Conservation (phyloP, 192 early-diverging fungal species). For the Rhizoclosmatium globosum region DNA sequence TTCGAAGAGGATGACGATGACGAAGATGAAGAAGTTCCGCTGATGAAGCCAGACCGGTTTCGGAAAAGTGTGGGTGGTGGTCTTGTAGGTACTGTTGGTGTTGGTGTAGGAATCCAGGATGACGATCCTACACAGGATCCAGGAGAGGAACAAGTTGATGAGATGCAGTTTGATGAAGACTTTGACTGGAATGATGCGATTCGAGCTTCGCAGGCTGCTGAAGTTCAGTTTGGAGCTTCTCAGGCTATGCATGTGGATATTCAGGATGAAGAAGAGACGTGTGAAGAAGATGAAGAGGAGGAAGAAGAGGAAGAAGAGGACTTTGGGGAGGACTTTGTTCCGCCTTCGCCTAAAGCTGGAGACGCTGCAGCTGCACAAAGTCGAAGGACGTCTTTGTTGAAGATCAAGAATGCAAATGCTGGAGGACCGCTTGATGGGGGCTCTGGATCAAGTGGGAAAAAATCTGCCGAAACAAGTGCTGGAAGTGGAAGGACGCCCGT, state of each 20-base stretch:
- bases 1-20: background rate
- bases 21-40: background rate
- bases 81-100: background rate
- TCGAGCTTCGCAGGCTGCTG: slow-evolving; percentile 3
- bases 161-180: background rate
- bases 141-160: background rate
- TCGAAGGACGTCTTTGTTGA: background rate
- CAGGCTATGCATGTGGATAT: background rate
- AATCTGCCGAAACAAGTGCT: background rate
- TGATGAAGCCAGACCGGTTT: background rate
- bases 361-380: background rate
- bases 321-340: background rate
- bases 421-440: background rate
- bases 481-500: background rate
- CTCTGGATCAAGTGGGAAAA: background rate
- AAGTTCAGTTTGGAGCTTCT: background rate
- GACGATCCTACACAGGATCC: background rate
- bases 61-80: background rate
- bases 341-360: background rate
- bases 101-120: background rate
- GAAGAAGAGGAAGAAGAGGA: background rate
- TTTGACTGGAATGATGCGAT: background rate
- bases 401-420: background rate
- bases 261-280: background rate
- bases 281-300: slow-evolving; percentile 7